Evolutionary conservation across 139 green algal genomes (phyloP), one percentile per base, ranked within the genome.

Genomic region (Tetratostichococcus sp.): DNA sequence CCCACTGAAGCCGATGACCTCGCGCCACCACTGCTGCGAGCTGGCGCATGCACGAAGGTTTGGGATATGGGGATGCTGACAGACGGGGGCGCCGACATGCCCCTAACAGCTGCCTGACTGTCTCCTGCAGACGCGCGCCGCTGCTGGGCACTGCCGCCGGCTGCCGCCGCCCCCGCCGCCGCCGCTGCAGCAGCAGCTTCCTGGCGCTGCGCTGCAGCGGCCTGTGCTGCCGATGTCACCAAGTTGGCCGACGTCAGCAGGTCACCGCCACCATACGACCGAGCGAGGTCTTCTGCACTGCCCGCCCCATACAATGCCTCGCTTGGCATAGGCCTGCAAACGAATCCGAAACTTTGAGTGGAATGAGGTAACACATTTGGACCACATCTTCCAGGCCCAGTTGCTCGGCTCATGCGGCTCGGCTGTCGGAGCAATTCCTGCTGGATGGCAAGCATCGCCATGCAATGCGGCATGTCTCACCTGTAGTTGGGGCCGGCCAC

Each of bases 401-500:
- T n/a, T n/a, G n/a, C n/a, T n/a, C n/a, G n/a, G n/a, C n/a, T n/a
- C n/a, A n/a, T n/a, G n/a, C n/a, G n/a, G n/a, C n/a, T n/a, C n/a
- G n/a, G n/a, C n/a, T n/a, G n/a, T n/a, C n/a, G n/a, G n/a, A n/a
- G n/a, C n/a, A n/a, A n/a, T n/a, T n/a, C n/a, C n/a, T n/a, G n/a
- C n/a, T n/a, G n/a, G n/a, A n/a, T n/a, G n/a, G n/a, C n/a, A n/a
- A n/a, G n/a, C n/a, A n/a, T n/a, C n/a, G n/a, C n/a, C n/a, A n/a
- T n/a, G n/a, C n/a, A n/a, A n/a, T n/a, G n/a, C n/a, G n/a, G n/a
- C n/a, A n/a, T n/a, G 39, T 50, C 11, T 50, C 50, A 62, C 50
- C 50, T 62, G 57, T 76, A 80, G 23, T 75, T 43, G 23, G 67
- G 67, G 17, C 65, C 67, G 3, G 39, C 73, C 30, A 87, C 76